A percentile compares a stretch with the other conserved stretches of the same genome.
Evolutionary conservation across 2,329 filamentous ascomycete genomes (phyloP).

Genomic region (Dothidotthia symphoricarpi): DNA sequence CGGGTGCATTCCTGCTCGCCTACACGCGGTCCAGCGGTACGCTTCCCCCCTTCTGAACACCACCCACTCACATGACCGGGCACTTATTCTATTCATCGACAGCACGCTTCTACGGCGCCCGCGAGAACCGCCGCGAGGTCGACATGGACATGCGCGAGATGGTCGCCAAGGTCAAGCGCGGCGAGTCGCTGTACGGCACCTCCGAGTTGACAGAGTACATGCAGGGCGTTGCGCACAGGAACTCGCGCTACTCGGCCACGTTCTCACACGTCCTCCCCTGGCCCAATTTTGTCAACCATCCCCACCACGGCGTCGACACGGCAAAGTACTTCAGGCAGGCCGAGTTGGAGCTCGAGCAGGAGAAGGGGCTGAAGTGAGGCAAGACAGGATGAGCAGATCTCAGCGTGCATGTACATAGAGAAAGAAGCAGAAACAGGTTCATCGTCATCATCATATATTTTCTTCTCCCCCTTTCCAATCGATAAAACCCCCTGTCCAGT

Average conservation of each 20-base stretch:
- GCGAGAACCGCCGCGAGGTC: slow-evolving; percentile 86
- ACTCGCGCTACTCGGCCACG: slow-evolving; percentile 85
- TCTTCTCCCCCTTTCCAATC: no score
- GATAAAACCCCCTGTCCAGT: no score
- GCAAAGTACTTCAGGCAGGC: slow-evolving; percentile 98
- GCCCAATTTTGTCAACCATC: slow-evolving; percentile 98
- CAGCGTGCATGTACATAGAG: no score
- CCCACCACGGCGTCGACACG: slow-evolving; percentile 85
- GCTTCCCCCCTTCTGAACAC: slow-evolving; percentile 40
- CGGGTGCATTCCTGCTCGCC: slow-evolving; percentile 79
- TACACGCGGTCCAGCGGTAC: slow-evolving; percentile 82
- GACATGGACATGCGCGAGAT: slow-evolving; percentile 98
- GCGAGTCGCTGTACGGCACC: slow-evolving; percentile 83
- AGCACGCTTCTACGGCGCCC: slow-evolving; percentile 96
- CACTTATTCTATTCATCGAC: no score
- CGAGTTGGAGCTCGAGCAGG: slow-evolving; percentile 86
- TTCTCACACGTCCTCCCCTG: slow-evolving; percentile 85
- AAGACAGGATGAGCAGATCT: no score
- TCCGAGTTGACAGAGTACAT: slow-evolving; percentile 78
- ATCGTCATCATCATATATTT: no score
- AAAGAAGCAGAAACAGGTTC: no score
- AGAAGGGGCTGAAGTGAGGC: slow-evolving; percentile 42
- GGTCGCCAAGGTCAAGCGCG: slow-evolving; percentile 92
- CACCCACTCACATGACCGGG: no score
- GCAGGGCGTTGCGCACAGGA: slow-evolving; percentile 88